Evolutionary conservation across 345 rosid species (phyloP).

Genomic region (Gossypium raimondii): DNA sequence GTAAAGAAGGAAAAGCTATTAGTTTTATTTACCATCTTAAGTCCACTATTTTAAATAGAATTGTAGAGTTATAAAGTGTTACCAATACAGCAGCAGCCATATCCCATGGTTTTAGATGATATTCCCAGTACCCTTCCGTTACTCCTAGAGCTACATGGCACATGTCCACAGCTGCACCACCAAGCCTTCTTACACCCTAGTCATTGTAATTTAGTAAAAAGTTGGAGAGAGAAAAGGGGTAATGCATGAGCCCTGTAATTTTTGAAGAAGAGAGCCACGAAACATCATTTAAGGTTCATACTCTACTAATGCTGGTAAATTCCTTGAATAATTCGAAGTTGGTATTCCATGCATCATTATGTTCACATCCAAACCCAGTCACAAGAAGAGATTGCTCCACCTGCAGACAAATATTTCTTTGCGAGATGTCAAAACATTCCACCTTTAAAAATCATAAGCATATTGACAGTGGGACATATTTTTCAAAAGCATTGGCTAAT

Average conservation of each 20-base stretch:
- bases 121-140: slow-evolving; percentile 91
- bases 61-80: slow-evolving; percentile 17
- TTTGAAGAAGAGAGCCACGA: not conserved
- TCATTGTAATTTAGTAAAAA: slow-evolving; percentile 12
- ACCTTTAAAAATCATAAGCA: not conserved
- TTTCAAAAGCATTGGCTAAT: not conserved
- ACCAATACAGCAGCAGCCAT: slow-evolving; percentile 99
- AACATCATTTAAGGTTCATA: slow-evolving; percentile 21
- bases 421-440: not conserved
- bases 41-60: no score
- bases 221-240: not conserved
- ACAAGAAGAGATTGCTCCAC: slow-evolving; percentile 91
- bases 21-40: no score
- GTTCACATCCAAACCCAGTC: slow-evolving; percentile 95
- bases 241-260: not conserved
- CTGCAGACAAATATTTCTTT: slow-evolving; percentile 29
- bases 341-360: slow-evolving; percentile 85
- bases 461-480: not conserved
- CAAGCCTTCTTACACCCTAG: slow-evolving; percentile 90
- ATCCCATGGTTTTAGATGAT: slow-evolving; percentile 98
- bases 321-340: slow-evolving; percentile 91
- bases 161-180: slow-evolving; percentile 99
- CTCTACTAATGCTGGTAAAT: slow-evolving; percentile 84
- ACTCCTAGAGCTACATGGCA: slow-evolving; percentile 94
- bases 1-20: not conserved